Evolutionary conservation across 2,329 filamentous ascomycete species (phyloP), one percentile per base, ranked within the genome.

Genomic region (Aspergillus nomiae): DNA sequence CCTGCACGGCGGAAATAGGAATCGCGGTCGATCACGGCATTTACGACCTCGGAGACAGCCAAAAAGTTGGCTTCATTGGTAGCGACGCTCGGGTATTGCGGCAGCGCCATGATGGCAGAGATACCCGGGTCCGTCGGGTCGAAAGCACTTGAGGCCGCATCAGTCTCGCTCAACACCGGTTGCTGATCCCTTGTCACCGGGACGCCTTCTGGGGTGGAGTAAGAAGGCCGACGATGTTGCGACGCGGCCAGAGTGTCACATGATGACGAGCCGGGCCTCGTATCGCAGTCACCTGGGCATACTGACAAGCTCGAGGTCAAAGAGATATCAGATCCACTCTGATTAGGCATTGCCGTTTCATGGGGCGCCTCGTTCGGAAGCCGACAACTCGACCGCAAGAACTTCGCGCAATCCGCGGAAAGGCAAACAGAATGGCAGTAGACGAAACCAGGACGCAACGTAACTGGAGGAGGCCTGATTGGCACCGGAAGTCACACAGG

Each of bases 81-180:
- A 21, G 68, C 59, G 38, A 66, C 63, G 32, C 66, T 66, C 7
- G 72, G 70, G 58, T 70, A 73, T 9, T 73, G 72, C 21, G 71
- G 69, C 12, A 75, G 69, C 9, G 73, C 71, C 59, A 73, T 70
- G 19, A 76, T 66, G 59, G 73, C 73, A 46, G 74, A 71, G 45
- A 74, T 60, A 7, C 68, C 70, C 38, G 69, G 63, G 56, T 71
- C 67, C 12, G 48, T 62, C 32, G 61, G 59, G 67, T 56, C 55
- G 46, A 57, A 48, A 55, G 48, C 48, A 21, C 48, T 51, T 51
- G 48, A 16, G 30, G 19, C 48, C 14, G 28, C 48, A 51, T 51
- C 48, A 32, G 48, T 19, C 21, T 51, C 48, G 26, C 9, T 51
- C 28, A 30, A 51, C 28, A 30, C 16, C 8, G 45, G 46, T 36